These are phyloP conservation scores for Mikania micrantha DNA, from an alignment of 129 eudicot genomes.

Conservation along the genomic window DNA sequence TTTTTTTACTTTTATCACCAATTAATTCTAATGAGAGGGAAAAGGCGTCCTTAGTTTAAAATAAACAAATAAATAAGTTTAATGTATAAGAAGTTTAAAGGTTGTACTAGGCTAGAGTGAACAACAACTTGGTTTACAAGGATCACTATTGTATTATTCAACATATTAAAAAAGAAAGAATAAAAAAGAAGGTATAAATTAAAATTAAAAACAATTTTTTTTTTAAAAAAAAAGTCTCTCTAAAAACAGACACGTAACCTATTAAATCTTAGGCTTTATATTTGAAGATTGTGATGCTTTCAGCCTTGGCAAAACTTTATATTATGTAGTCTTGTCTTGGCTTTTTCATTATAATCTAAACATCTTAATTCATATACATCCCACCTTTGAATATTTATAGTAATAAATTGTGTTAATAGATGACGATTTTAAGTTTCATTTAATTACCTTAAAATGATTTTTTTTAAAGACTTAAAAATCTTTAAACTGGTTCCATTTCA, in stretches of 20 bases:
- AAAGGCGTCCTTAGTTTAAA: not conserved
- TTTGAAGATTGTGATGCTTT: slow-evolving; percentile 4
- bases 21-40: not conserved
- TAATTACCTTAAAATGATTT: not conserved
- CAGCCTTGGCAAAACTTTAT: slow-evolving; percentile 4
- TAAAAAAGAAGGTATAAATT: too few relatives aligned
- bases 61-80: not conserved
- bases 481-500: not conserved
- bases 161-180: too few relatives aligned
- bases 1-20: too few relatives aligned
- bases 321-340: slow-evolving; percentile 4
- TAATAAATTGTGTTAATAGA: not conserved
- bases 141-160: too few relatives aligned
- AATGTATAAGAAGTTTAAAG: not conserved
- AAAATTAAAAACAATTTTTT: too few relatives aligned
- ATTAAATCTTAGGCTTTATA: slow-evolving; percentile 3
- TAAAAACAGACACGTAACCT: not conserved
- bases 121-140: too few relatives aligned
- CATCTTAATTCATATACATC: not conserved
- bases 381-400: not conserved
- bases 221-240: too few relatives aligned
- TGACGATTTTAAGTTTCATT: not conserved
- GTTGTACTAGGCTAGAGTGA: too few relatives aligned
- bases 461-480: not conserved
- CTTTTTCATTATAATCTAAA: not conserved